Percentiles rank a stretch among this genome's conserved stretches.
phyloP scores from a whole-genome alignment of 306 rosid genomes.

The Fragaria vesca region DNA sequence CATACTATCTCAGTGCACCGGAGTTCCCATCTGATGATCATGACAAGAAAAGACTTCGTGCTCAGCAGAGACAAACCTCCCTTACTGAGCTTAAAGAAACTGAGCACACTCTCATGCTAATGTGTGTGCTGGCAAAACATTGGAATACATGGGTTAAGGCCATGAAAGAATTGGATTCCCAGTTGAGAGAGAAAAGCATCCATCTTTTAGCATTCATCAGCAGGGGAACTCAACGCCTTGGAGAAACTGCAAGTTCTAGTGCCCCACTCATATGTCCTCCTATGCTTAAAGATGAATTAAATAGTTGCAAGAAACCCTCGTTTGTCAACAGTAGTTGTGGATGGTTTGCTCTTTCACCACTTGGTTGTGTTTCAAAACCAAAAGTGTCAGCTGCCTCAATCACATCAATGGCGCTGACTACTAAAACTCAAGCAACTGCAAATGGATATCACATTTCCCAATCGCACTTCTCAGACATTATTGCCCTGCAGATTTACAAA shows the following conservation, averaged over 20 bases:
- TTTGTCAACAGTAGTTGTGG: slow-evolving; percentile 66
- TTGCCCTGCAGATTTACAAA: slow-evolving; percentile 76
- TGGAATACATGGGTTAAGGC: slow-evolving; percentile 81
- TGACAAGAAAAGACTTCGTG: slow-evolving; percentile 75
- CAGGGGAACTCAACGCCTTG: slow-evolving; percentile 64
- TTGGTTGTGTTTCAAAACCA: slow-evolving; percentile 58
- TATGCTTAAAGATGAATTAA: slow-evolving; percentile 73
- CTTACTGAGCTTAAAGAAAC: slow-evolving; percentile 70
- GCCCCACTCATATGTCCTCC: slow-evolving; percentile 77
- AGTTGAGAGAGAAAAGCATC: slow-evolving; percentile 83
- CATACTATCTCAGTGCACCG: slow-evolving; percentile 68
- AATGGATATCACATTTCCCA: slow-evolving; percentile 39
- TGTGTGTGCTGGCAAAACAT: slow-evolving; percentile 83
- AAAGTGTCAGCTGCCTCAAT: slow-evolving; percentile 52
- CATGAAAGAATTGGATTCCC: slow-evolving; percentile 62
- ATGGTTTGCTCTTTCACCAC: slow-evolving; percentile 85
- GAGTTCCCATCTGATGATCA: slow-evolving; percentile 69
- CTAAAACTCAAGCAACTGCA: slow-evolving; percentile 48
- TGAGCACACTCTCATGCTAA: slow-evolving; percentile 74
- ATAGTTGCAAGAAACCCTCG: slow-evolving; percentile 60
- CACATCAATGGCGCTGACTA: slow-evolving; percentile 31
- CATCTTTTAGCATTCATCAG: slow-evolving; percentile 93
- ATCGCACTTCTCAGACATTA: slow-evolving; percentile 65
- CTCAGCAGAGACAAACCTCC: slow-evolving; percentile 61
- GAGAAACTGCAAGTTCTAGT: slow-evolving; percentile 47